These are phyloP conservation scores for Malania oleifera DNA, from an alignment of 164 flowering plant genomes.

Conservation along the genomic window DNA sequence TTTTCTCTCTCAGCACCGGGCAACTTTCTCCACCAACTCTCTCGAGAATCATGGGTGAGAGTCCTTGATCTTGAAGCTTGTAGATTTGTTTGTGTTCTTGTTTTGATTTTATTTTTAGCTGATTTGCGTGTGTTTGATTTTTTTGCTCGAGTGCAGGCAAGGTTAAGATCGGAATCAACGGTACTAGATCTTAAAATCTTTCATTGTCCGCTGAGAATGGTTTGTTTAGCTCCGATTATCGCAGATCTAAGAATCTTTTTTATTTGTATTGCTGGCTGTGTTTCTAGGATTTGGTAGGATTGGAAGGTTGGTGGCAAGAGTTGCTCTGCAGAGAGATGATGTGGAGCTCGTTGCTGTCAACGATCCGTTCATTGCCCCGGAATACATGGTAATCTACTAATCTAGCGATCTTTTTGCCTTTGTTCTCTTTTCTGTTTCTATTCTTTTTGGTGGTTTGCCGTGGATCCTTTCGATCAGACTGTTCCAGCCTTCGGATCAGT, in stretches of 20 bases:
- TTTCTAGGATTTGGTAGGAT: constrained; percentile 1
- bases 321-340: constrained; percentile 6
- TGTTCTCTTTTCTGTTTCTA: no score
- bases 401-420: no score
- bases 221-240: no score
- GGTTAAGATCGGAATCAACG: constrained; percentile 9
- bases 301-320: constrained; percentile 3
- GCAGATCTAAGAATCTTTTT: no score
- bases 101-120: not conserved
- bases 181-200: not conserved
- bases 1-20: not conserved
- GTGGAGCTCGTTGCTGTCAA: constrained; percentile 7
- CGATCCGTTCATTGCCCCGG: constrained; percentile 6
- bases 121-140: no score
- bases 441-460: no score
- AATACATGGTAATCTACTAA: not conserved
- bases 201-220: no score
- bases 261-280: not conserved
- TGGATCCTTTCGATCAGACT: no score
- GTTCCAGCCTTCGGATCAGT: no score
- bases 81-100: not conserved
- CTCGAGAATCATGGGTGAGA: not conserved
- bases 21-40: not conserved
- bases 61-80: not conserved
- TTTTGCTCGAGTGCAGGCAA: not conserved